Base-by-base conservation (phyloP, 768 basidiomycete genomes). In the Boletus reticuloceps region DNA sequence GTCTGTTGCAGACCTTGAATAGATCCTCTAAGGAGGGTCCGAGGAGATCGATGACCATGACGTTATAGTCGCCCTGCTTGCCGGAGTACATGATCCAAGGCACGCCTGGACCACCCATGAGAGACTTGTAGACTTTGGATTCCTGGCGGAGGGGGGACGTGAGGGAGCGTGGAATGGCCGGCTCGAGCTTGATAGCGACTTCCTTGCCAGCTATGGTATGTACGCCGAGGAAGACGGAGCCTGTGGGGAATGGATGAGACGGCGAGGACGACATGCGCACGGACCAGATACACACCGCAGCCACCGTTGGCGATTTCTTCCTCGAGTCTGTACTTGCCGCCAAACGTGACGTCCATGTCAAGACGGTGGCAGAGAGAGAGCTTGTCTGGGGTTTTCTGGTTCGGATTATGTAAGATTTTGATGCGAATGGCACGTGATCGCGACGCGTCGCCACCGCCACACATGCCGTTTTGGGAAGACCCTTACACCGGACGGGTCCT, bases 1-100 rank as follows among this genome's bases (percentile, higher is more conserved):
- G 89, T 54, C 90, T 84, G 76, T 94, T 94, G 70, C 89, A 92
- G 74, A 84, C 82, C 69, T 91, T 88, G 79, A 92, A 92, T 48
- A 91, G 80, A 72, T 92, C 90, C 62, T 93, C 91, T 47, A 93
- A 77, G 4, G 86, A 88, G 4, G 95, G 94, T 0, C 96, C 96
- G 38, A 99, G 82, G 27, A 98, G 82, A 78, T 98, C 96, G 66
- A 98, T 94, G 67, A 98, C 91, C 81, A 99, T 91, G 64, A 98
- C 94, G 67, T 98, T 98, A 75, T 94, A 98, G 71, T 94, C 86
- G 31, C 89, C 95, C 67, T 95, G 87, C 57, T 83, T 87, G 31
- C 93, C 93, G 6, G 88, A 91, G 85, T 91, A 94, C 79, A 93
- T 86, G 59, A 94, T 89, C 84, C 90, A 94, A 1, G 92, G 92